A percentile compares a stretch with the other conserved stretches of the same genome.
These are phyloP conservation scores for Plantago coronopus DNA, from an alignment of 305 asterid genomes.

Conservation along the genomic window DNA sequence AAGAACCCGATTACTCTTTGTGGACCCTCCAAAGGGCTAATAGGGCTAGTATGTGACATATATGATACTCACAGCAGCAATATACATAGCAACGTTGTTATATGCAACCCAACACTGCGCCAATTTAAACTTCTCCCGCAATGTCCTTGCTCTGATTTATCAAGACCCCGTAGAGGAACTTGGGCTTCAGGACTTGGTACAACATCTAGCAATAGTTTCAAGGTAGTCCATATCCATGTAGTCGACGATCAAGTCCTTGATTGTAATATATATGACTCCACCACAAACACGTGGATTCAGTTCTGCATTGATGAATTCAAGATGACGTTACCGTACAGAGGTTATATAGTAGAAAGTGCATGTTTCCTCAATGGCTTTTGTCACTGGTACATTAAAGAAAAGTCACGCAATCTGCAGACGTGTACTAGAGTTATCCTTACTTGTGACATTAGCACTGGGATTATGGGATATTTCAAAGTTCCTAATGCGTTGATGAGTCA, in stretches of 20 bases:
- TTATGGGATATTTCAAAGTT: not conserved
- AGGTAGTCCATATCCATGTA: not conserved
- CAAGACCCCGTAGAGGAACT: too few species aligned
- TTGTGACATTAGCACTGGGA: slow-evolving; percentile 11
- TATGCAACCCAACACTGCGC: slow-evolving; percentile 9
- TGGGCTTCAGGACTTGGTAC: slow-evolving; percentile 13
- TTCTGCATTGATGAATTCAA: not conserved
- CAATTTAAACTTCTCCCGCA: slow-evolving; percentile 12
- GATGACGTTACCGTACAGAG: too few species aligned
- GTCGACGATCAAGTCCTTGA: not conserved
- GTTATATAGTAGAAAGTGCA: not conserved
- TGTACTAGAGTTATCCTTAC: not conserved
- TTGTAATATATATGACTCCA: not conserved
- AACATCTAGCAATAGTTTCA: not conserved
- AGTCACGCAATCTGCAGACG: too few species aligned
- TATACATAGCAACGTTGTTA: not conserved
- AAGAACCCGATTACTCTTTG: not conserved
- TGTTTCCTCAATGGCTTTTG: not conserved
- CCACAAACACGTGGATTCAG: slow-evolving; percentile 16
- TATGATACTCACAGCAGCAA: too few species aligned
- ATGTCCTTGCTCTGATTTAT: not conserved
- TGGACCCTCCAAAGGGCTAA: slow-evolving; percentile 17
- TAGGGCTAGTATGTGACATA: slow-evolving; percentile 6
- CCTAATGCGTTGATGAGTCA: not conserved
- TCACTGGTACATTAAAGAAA: slow-evolving; percentile 9